Percentiles rank a stretch among this genome's conserved stretches.
Evolutionary conservation across 805 yeast species (phyloP).

Genomic region (Wickerhamiella azyma): DNA sequence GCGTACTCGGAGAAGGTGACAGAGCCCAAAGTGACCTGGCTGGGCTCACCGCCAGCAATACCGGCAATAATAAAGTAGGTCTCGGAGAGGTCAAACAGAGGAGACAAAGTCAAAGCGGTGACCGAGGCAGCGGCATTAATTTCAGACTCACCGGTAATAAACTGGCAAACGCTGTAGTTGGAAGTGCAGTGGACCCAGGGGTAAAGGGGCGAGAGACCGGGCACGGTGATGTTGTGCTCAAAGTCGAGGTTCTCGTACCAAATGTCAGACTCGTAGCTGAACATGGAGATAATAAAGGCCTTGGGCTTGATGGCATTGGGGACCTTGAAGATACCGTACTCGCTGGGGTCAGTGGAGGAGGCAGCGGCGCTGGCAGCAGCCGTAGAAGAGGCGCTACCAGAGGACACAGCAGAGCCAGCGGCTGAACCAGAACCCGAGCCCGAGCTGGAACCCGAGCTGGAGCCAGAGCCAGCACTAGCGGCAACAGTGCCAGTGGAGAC

Average conservation of each 20-base stretch:
- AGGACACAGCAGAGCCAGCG: slow-evolving; percentile 5
- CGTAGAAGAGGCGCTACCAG: too few relatives aligned
- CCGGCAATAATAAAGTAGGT: slow-evolving; percentile 54
- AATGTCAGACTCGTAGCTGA: slow-evolving; percentile 37
- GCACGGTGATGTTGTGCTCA: slow-evolving; percentile 41
- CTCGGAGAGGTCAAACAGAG: slow-evolving; percentile 42
- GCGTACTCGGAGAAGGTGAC: slow-evolving; percentile 49
- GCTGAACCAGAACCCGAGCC: slow-evolving; percentile 11
- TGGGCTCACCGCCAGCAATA: slow-evolving; percentile 52
- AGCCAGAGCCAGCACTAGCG: slow-evolving; percentile 3
- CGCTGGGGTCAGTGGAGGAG: too few relatives aligned
- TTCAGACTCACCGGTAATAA: slow-evolving; percentile 57
- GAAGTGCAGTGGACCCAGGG: slow-evolving; percentile 43
- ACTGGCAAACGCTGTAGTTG: slow-evolving; percentile 41
- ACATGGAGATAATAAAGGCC: slow-evolving; percentile 43
- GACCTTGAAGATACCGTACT: slow-evolving; percentile 1
- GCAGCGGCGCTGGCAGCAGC: too few relatives aligned
- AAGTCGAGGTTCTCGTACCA: slow-evolving; percentile 39
- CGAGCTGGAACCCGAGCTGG: slow-evolving; percentile 2
- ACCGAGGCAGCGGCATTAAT: slow-evolving; percentile 50
- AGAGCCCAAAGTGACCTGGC: slow-evolving; percentile 42
- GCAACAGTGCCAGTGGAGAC: too few relatives aligned
- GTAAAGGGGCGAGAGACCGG: slow-evolving; percentile 49
- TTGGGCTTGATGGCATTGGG: slow-evolving; percentile 30
- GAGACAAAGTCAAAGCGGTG: slow-evolving; percentile 39